Base-by-base conservation (phyloP, 768 basidiomycete species). In the Strobilomyces echinocephalus region DNA sequence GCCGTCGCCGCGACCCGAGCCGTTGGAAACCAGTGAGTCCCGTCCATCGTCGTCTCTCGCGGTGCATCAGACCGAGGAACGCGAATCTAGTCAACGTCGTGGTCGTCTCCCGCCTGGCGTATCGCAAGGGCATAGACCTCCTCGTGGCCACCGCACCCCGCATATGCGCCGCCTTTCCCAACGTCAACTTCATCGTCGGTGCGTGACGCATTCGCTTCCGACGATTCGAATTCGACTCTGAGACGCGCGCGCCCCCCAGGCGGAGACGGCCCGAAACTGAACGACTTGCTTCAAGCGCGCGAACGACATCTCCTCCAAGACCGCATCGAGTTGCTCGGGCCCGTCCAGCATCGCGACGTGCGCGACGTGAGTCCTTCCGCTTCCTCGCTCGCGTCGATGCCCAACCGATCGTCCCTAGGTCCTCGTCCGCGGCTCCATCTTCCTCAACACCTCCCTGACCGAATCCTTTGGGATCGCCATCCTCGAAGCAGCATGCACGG, bases 391-490 rank as follows among this genome's bases (percentile, higher is more conserved):
- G 44, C 8, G 1, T 5, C 5, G n/a, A 9, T 12, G 14, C 15
- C 14, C 28, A 4, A 3, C 10, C 11, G 52, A 31, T 48, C 41
- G 41, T 18, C 30, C 21, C 7, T 14, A 94, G 91, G 85, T 97
- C n/a, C 79, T 99, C 11, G 76, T 77, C 8, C 84, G 83, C 40
- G 97, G 95, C 1, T 79, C 90, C 12, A 94, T 99, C 55, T 99
- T 88, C 72, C 77, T 99, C 75, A 97, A 95, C 64, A 95, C 97
- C 0, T 95, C 93, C 0, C 78, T 98, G 24, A 98, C 95, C 1
- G 97, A 98, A 67, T 82, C 97, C 0, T 99, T 98, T 60, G 95
- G 97, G 0, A 98, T 95, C 59, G 91, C 89, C n/a, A 94, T 95
- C 58, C 79, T 99, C 40, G 97, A 99, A 73, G 97, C 95, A 0